Evolutionary conservation across 2,329 filamentous ascomycete species (phyloP), one percentile per base, ranked within the genome.

Genomic region (Apiospora pterosperma): DNA sequence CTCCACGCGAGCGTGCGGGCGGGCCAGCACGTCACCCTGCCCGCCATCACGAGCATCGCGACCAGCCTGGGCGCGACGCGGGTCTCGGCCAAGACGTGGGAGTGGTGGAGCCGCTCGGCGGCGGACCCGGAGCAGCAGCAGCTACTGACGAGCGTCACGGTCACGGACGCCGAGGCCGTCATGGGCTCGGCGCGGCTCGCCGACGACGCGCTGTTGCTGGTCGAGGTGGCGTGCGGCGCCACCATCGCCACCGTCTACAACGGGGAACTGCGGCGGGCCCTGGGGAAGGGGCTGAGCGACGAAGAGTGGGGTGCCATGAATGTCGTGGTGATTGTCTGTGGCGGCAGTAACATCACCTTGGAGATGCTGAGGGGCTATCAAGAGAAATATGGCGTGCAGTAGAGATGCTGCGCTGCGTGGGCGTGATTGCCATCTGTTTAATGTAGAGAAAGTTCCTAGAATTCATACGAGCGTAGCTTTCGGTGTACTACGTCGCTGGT

Each of bases 181-280:
- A 86, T 89, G 77, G 93, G 89, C 3, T 91, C 90, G 63, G 88
- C 90, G 72, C 82, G 87, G 28, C 89, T 97, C 67, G 90, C 92
- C 11, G 91, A 97, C 69, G 93, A 97, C 66, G 92, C 94, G 70
- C 81, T 91, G 31, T 79, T 95, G 64, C 81, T 97, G 64, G 92
- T 97, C 3, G 95, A 98, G 80, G 82, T 90, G 39, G 89, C 93
- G 0, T 97, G 95, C 75, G 93, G 94, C 0, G 93, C 95, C 6
- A 91, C 90, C 62, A 78, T 97, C 14, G 92, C 90, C 1, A 76
- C 87, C 3, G 88, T 83, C 65, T 93, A 92, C 71, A 86, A 85
- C 44, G 88, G 85, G 0, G 77, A 85, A 44, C 74, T 96, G 72
- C 84, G 88, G 72, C 81, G 83, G 69, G 78, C 87, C 11, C 78